phyloP scores from a whole-genome alignment of 2,329 filamentous ascomycete genomes.

The Neopestalotiopsis sp. region DNA sequence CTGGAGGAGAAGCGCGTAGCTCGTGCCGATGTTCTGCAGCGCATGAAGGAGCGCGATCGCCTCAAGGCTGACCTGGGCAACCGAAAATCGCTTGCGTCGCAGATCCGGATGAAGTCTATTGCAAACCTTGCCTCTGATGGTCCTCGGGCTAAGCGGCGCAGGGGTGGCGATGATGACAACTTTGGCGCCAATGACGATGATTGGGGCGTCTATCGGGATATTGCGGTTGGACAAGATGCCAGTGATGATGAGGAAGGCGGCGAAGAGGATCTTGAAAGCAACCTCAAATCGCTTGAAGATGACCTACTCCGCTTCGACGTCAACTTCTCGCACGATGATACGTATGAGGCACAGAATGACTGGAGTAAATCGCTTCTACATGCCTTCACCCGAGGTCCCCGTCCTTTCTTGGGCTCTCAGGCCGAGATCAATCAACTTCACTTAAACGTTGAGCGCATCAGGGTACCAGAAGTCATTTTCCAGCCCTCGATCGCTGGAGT shows the following conservation, averaged over 20 bases:
- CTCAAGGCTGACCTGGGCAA: constrained; percentile 95
- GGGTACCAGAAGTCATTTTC: constrained; percentile 91
- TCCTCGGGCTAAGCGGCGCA: constrained; percentile 80
- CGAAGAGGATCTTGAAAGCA: constrained; percentile 81
- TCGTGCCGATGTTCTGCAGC: constrained; percentile 72
- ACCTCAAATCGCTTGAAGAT: constrained; percentile 77
- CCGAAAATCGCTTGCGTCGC: constrained; percentile 92
- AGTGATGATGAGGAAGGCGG: constrained; percentile 92
- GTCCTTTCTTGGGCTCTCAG: constrained; percentile 80
- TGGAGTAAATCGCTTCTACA: constrained; percentile 94
- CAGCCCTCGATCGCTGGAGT: constrained; percentile 89
- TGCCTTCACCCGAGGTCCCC: constrained; percentile 85
- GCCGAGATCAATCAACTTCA: constrained; percentile 86
- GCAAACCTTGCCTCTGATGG: constrained; percentile 93
- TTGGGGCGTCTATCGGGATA: constrained; percentile 95
- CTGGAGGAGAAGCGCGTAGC: constrained; percentile 79
- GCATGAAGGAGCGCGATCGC: constrained; percentile 91
- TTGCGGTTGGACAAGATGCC: constrained; percentile 78
- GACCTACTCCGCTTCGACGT: constrained; percentile 88
- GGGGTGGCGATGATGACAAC: constrained; percentile 90
- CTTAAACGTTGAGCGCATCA: constrained; percentile 94
- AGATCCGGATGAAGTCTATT: constrained; percentile 98
- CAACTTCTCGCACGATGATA: constrained; percentile 89
- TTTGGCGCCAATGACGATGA: constrained; percentile 98
- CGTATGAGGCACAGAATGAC: constrained; percentile 88